These are phyloP conservation scores for Triticum aestivum DNA, from an alignment of 176 grass and related monocot species.

Conservation along the genomic window IWGSC_CS_RefSeq_v2.1 NC_057796.1:327786809-327787308, in stretches of 20 bases:
- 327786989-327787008: conserved; percentile 45
- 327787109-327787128: conserved; percentile 39
- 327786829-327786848: conserved; percentile 92
- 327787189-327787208: conserved; percentile 63
- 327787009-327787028: conserved; percentile 63
- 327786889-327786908: conserved; percentile 98
- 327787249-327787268: conserved; percentile 44
- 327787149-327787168: conserved; percentile 51
- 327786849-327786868: conserved; percentile 77
- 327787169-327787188: conserved; percentile 61
- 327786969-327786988: conserved; percentile 92
- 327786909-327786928: conserved; percentile 94
- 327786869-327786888: conserved; percentile 93
- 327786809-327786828: conserved; percentile 89
- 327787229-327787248: conserved; percentile 54
- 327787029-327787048: conserved; percentile 40
- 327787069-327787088: conserved; percentile 55
- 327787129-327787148: conserved; percentile 38
- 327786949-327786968: conserved; percentile 95
- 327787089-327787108: conserved; percentile 66
- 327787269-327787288: conserved; percentile 59
- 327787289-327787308: conserved; percentile 67
- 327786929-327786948: conserved; percentile 98
- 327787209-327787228: conserved; percentile 42
- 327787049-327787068: conserved; percentile 40